Evolutionary conservation across 78 protist genomes (phyloP), one percentile per base, ranked within the genome.

Genomic region (Chrysochromulina parva): DNA sequence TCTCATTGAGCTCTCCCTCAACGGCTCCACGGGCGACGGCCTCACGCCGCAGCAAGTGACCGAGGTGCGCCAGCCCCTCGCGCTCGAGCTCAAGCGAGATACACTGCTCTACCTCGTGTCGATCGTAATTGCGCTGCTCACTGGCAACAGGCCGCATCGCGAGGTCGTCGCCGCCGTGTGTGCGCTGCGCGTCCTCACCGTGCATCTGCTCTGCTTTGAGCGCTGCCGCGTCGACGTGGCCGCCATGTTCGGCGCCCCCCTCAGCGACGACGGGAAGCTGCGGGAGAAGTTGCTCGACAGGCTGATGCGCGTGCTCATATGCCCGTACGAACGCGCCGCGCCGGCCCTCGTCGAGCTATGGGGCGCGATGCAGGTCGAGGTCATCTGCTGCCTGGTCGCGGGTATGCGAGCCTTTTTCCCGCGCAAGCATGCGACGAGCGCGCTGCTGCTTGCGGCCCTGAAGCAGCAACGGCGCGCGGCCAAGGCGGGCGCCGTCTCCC

Each of bases 161-260:
- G 55, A 74, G 50, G 2, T 16, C n/a, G 82, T 74, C 14, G 53
- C 55, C 26, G 57, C 17, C 55, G 13, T 48, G 13, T 48, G 82
- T 55, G 17, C 55, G 28, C 82, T 74, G 28, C 82, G 82, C 14
- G 26, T 48, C 28, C 82, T 74, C 82, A 74, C 82, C 82, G 82
- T 74, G 28, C 55, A 74, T 55, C 24, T 74, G 26, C 82, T 74
- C 82, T 13, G 6, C 82, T 28, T 1, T n/a, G 3, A 9, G 16
- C 82, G 82, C 82, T 74, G 82, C 82, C 24, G 82, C 13, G 5
- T 74, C 82, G 82, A 74, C 82, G 82, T 19, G 53, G 82, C 82
- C 13, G 16, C 54, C 26, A 19, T 48, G 13, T 58, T 58, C 24
- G 24, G 7, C 62, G 24, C 62, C 24, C 62, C 62, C 17, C 78